phyloP scores from a whole-genome alignment of 106 monocot species.

The Apostasia shenzhenica region DNA sequence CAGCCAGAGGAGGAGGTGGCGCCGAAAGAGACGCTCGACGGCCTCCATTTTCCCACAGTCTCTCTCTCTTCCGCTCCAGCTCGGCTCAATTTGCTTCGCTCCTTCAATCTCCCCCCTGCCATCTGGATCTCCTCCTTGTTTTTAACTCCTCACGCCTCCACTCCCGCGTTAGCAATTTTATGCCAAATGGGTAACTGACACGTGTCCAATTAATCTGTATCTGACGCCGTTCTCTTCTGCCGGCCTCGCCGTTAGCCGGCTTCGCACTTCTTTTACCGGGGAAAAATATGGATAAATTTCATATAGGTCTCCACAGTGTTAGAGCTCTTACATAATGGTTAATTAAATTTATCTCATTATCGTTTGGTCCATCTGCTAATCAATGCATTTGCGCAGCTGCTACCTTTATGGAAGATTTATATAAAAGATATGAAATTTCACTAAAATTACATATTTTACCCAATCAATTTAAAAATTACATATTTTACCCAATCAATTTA shows the following conservation, averaged over 20 bases:
- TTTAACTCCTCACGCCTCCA: not conserved
- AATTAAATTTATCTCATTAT: too few species aligned
- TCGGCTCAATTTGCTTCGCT: not conserved
- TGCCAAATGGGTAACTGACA: not conserved
- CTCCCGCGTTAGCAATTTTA: conserved; percentile 1
- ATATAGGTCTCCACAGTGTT: not conserved
- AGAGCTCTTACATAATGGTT: too few species aligned
- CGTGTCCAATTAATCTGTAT: not conserved
- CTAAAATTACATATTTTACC: too few species aligned
- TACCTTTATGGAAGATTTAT: not conserved
- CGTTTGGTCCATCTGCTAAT: too few species aligned
- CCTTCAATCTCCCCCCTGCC: too few species aligned
- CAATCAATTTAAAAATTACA: too few species aligned
- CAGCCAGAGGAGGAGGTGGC: conserved; percentile 7
- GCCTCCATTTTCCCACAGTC: not conserved
- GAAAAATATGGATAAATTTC: not conserved
- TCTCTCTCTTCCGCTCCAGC: not conserved
- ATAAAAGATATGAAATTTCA: too few species aligned
- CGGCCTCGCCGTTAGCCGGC: not conserved
- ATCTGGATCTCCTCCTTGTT: not conserved
- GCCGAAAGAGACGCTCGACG: not conserved
- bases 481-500: too few species aligned
- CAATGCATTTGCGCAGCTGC: not conserved
- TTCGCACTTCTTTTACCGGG: not conserved
- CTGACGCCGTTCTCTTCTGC: not conserved